These are phyloP conservation scores for Crithidia sp. DNA, from an alignment of 208 protist genomes.

Conservation along the genomic window DNA sequence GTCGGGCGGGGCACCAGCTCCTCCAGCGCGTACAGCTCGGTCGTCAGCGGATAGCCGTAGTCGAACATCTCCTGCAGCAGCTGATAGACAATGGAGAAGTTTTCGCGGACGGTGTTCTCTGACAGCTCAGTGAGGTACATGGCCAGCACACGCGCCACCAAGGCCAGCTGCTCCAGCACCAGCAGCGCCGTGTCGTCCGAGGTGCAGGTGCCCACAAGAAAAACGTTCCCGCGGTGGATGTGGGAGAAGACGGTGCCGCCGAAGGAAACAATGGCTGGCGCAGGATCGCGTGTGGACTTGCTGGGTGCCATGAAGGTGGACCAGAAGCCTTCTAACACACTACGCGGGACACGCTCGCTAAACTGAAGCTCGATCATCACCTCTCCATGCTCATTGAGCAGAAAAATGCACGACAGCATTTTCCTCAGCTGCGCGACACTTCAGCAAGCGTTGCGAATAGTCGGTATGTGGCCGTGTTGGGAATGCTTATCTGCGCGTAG, in stretches of 20 bases:
- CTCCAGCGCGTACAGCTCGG: slow-evolving; percentile 81
- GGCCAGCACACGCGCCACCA: slow-evolving; percentile 68
- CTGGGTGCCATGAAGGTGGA: slow-evolving; percentile 52
- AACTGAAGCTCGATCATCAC: slow-evolving; percentile 92
- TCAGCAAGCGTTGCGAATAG: no score
- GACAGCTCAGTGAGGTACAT: slow-evolving; percentile 81
- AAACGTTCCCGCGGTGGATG: slow-evolving; percentile 73
- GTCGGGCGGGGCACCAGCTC: slow-evolving; percentile 88
- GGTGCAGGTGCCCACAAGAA: slow-evolving; percentile 67
- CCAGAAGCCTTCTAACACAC: slow-evolving; percentile 79
- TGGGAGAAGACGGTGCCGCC: slow-evolving; percentile 73
- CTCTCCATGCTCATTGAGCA: slow-evolving; percentile 77
- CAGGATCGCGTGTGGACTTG: slow-evolving; percentile 40
- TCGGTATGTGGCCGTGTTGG: no score
- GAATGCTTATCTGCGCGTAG: no score
- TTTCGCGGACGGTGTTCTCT: slow-evolving; percentile 83
- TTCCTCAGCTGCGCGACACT: slow-evolving; percentile 4
- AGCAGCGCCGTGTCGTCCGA: slow-evolving; percentile 80
- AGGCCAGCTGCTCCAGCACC: slow-evolving; percentile 74
- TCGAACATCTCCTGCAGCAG: slow-evolving; percentile 93
- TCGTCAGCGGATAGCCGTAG: slow-evolving; percentile 92
- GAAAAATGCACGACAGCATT: slow-evolving; percentile 82
- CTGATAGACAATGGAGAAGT: slow-evolving; percentile 93
- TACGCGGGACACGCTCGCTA: slow-evolving; percentile 68
- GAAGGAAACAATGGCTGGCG: slow-evolving; percentile 57